Evolutionary conservation across 805 yeast species (phyloP).

Genomic region (Nematodospora valgi): DNA sequence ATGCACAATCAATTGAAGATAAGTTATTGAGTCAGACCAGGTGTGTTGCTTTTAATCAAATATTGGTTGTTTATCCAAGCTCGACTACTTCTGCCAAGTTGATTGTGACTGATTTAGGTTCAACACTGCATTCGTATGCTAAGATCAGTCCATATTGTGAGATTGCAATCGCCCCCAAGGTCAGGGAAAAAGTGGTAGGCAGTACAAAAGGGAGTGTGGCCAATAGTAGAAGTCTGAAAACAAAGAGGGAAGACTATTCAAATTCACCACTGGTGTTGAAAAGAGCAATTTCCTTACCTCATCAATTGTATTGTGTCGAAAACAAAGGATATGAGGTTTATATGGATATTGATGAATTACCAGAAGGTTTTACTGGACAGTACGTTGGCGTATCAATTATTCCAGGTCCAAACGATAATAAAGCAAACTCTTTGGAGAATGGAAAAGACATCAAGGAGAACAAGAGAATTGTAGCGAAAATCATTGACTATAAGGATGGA

Average conservation of each 20-base stretch:
- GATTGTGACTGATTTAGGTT: constrained; percentile 42
- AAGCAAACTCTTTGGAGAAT: constrained; percentile 7
- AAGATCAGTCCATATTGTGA: constrained; percentile 62
- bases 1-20: constrained; percentile 74
- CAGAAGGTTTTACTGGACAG: constrained; percentile 3
- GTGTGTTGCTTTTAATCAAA: constrained; percentile 59
- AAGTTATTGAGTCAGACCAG: constrained; percentile 76
- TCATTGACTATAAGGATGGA: constrained; percentile 38
- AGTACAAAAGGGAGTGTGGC: constrained; percentile 25
- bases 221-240: background rate
- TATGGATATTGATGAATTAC: constrained; percentile 38
- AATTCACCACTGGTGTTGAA: constrained; percentile 37
- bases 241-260: constrained; percentile 20
- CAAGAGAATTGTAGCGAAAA: constrained; percentile 47
- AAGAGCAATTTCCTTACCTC: constrained; percentile 59
- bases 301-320: constrained; percentile 28
- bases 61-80: constrained; percentile 67
- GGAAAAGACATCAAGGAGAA: constrained; percentile 28
- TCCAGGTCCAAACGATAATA: constrained; percentile 42
- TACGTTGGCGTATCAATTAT: constrained; percentile 51
- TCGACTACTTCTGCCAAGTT: constrained; percentile 59
- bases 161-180: constrained; percentile 70
- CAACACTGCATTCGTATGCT: constrained; percentile 42
- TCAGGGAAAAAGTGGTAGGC: constrained; percentile 21
- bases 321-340: constrained; percentile 41